These are phyloP conservation scores for Phlegmacium glaucopus DNA, from an alignment of 768 basidiomycete species.

Conservation along the genomic window DNA sequence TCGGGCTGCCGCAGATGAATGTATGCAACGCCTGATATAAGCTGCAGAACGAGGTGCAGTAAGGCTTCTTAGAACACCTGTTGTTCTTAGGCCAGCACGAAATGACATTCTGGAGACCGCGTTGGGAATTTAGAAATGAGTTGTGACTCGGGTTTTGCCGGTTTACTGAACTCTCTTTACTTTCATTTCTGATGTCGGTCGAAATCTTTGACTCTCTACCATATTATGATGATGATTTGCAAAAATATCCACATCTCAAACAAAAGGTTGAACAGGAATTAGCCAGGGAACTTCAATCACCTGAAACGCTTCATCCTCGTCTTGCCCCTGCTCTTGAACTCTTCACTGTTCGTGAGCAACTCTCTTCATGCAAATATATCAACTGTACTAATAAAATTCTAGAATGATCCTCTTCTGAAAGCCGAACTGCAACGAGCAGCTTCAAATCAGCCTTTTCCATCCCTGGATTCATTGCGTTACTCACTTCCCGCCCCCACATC, in stretches of 20 bases:
- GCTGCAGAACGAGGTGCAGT: conserved; percentile 29
- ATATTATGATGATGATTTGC: conserved; percentile 93
- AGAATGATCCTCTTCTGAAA: conserved; percentile 69
- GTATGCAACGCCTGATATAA: conserved; percentile 38
- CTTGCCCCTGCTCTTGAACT: conserved; percentile 64
- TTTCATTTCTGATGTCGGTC: no score
- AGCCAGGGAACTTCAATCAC: conserved; percentile 58
- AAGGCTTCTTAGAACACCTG: conserved; percentile 39
- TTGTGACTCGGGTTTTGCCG: conserved; percentile 33
- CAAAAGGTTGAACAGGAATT: conserved; percentile 78
- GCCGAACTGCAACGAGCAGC: conserved; percentile 77
- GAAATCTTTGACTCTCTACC: conserved; percentile 82
- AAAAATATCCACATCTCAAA: conserved; percentile 65
- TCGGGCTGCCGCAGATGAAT: conserved; percentile 44
- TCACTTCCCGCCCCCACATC: conserved; percentile 67
- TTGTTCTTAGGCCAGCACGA: conserved; percentile 39
- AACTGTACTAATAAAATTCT: neutral
- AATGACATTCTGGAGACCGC: conserved; percentile 35
- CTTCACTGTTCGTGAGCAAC: conserved; percentile 62
- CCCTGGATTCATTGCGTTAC: conserved; percentile 71
- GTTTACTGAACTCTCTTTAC: conserved; percentile 12
- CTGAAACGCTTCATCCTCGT: conserved; percentile 63
- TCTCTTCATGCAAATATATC: conserved; percentile 1
- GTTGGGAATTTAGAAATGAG: conserved; percentile 10
- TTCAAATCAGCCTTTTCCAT: conserved; percentile 57